Evolutionary conservation across 202 grass and related monocot genomes (phyloP).

Genomic region (Setaria italica): DNA sequence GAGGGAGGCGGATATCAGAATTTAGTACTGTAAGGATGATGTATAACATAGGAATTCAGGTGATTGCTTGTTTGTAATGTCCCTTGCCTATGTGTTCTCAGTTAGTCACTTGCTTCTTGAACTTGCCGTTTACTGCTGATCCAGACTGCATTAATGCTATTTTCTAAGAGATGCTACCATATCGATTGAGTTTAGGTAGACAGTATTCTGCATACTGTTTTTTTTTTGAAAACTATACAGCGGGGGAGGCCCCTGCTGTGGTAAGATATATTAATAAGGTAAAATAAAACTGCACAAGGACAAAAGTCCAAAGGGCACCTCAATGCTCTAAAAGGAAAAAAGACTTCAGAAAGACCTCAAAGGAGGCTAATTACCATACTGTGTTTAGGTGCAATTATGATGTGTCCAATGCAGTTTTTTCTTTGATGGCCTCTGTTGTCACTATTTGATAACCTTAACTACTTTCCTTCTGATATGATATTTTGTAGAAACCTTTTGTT

Average conservation of each 20-base stretch:
- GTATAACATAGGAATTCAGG: constrained; percentile 97
- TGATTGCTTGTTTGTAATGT: constrained; percentile 49
- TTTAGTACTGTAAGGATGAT: constrained; percentile 90
- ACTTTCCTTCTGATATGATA: constrained; percentile 29
- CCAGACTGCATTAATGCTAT: background rate
- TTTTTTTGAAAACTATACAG: too few relatives aligned
- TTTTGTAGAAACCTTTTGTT: constrained; percentile 18
- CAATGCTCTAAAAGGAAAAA: too few relatives aligned
- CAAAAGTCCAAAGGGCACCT: too few relatives aligned
- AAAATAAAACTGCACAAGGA: too few relatives aligned
- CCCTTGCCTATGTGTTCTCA: constrained; percentile 23
- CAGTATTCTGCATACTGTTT: background rate
- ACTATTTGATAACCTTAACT: constrained; percentile 11
- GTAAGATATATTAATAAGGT: too few relatives aligned
- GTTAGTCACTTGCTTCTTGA: constrained; percentile 39
- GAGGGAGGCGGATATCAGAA: constrained; percentile 87
- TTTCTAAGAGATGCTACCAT: constrained; percentile 4
- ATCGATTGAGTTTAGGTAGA: constrained; percentile 1
- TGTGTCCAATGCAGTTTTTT: background rate
- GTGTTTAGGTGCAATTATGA: constrained; percentile 4
- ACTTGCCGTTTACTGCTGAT: background rate
- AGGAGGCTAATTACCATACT: background rate
- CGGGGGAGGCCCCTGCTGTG: too few relatives aligned
- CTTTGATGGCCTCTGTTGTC: background rate
- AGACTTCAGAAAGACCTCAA: too few relatives aligned